Conservation (phyloP, 2,329 filamentous ascomycete genomes). For the Pseudogymnoascus destructans region DNA sequence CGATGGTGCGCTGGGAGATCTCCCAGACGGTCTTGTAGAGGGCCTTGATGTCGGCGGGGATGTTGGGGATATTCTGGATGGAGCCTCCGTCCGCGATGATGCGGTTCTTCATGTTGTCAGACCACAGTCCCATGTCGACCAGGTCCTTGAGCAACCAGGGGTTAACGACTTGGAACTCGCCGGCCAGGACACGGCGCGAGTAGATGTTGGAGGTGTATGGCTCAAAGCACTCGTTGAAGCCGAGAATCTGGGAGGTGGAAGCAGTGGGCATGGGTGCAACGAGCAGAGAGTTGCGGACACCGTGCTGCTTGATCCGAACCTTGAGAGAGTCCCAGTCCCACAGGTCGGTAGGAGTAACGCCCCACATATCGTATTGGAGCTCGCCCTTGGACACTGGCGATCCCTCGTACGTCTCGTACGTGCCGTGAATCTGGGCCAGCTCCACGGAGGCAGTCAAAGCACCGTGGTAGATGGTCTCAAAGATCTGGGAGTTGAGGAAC, state of each 20-base stretch:
- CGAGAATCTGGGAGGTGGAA: conserved; percentile 91
- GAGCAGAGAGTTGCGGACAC: conserved; percentile 88
- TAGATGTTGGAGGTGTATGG: conserved; percentile 99
- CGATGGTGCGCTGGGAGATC: conserved; percentile 86
- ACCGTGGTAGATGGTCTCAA: conserved; percentile 98
- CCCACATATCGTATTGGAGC: conserved; percentile 98
- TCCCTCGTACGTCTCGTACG: conserved; percentile 84
- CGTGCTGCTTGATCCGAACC: conserved; percentile 80
- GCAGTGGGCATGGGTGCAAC: conserved; percentile 97
- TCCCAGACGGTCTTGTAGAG: conserved; percentile 99
- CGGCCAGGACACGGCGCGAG: conserved; percentile 91
- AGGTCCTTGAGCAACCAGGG: conserved; percentile 97
- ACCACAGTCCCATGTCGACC: conserved; percentile 96
- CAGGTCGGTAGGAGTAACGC: conserved; percentile 79
- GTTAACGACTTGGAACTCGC: conserved; percentile 99
- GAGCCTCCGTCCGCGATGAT: conserved; percentile 96
- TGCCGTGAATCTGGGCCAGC: conserved; percentile 67
- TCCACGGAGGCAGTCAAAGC: conserved; percentile 81
- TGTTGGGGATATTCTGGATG: conserved; percentile 93
- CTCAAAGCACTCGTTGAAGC: conserved; percentile 99
- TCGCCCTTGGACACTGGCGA: conserved; percentile 90
- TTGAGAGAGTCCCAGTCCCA: conserved; percentile 94
- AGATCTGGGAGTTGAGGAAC: conserved; percentile 94
- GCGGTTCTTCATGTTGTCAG: conserved; percentile 99
- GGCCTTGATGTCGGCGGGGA: conserved; percentile 87